Evolutionary conservation across 2,329 filamentous ascomycete species (phyloP).

Genomic region (Xylariaceae sp.): DNA sequence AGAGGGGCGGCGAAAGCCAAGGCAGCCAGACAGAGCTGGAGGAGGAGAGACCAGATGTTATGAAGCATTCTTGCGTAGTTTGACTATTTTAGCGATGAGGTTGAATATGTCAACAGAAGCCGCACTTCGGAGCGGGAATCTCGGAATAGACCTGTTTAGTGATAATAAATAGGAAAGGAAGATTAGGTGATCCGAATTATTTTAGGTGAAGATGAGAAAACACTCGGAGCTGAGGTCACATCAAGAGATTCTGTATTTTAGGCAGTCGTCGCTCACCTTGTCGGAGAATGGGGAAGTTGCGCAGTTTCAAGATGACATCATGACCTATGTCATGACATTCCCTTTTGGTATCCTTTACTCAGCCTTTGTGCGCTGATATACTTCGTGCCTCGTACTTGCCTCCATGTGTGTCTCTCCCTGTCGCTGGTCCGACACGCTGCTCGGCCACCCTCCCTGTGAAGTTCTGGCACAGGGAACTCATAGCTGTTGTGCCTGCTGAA

Average conservation of each 20-base stretch:
- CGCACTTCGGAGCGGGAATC: not conserved
- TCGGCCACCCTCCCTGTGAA: too few species aligned
- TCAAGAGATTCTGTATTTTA: too few species aligned
- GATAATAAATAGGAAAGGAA: too few species aligned
- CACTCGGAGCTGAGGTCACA: too few species aligned
- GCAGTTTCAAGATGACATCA: not conserved
- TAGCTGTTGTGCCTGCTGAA: too few species aligned
- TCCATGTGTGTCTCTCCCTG: too few species aligned
- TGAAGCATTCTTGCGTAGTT: constrained; percentile 27
- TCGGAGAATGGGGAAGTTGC: not conserved
- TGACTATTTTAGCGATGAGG: not conserved
- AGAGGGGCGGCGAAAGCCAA: constrained; percentile 46
- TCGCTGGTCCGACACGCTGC: too few species aligned
- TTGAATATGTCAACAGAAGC: not conserved
- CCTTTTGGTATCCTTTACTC: not conserved
- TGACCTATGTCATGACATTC: not conserved
- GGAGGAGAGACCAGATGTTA: constrained; percentile 39
- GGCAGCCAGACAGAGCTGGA: constrained; percentile 49
- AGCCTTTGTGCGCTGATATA: too few species aligned
- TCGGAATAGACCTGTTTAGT: not conserved
- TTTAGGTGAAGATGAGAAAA: not conserved
- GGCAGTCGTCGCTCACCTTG: not conserved
- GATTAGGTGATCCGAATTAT: not conserved
- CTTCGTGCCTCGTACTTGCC: too few species aligned
- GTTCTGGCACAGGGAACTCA: too few species aligned